Percentiles rank a stretch among this genome's conserved stretches.
Conservation (phyloP, 1,284 basidiomycete genomes). For the Pterulicium gracile region DNA sequence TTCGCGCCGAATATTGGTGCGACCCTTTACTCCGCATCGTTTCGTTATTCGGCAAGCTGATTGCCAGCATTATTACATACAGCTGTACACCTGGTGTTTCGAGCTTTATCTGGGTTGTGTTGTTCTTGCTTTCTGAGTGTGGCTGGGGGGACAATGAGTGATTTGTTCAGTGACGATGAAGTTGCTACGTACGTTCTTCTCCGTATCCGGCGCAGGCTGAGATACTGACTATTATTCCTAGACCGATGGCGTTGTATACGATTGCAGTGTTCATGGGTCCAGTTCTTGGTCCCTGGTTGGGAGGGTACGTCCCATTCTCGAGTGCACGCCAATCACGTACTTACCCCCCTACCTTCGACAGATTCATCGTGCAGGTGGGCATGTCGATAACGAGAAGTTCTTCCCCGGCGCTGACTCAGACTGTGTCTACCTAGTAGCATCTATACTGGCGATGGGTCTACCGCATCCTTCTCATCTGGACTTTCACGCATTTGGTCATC, state of each 20-base stretch:
- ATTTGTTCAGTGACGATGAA: background rate
- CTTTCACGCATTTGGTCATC: background rate
- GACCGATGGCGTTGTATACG: background rate
- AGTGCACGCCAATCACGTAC: no score
- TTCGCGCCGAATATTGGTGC: constrained; percentile 51
- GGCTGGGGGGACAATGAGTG: background rate
- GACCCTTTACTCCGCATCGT: constrained; percentile 10
- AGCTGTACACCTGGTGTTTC: background rate
- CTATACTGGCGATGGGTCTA: background rate
- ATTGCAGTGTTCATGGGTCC: background rate
- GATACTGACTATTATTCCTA: no score
- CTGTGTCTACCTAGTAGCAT: background rate
- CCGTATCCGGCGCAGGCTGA: no score
- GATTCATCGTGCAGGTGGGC: background rate
- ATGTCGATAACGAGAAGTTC: background rate
- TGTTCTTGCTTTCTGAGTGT: background rate
- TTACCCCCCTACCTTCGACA: background rate
- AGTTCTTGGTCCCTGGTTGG: background rate
- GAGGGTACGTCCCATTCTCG: no score
- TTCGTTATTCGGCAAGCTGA: background rate
- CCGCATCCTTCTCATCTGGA: background rate
- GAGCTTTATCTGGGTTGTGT: background rate
- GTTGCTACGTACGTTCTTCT: background rate
- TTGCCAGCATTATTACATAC: no score
- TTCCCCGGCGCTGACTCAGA: background rate